These are phyloP conservation scores for Scheffersomyces amazonensis DNA, from an alignment of 805 yeast species.

Conservation along the genomic window DNA sequence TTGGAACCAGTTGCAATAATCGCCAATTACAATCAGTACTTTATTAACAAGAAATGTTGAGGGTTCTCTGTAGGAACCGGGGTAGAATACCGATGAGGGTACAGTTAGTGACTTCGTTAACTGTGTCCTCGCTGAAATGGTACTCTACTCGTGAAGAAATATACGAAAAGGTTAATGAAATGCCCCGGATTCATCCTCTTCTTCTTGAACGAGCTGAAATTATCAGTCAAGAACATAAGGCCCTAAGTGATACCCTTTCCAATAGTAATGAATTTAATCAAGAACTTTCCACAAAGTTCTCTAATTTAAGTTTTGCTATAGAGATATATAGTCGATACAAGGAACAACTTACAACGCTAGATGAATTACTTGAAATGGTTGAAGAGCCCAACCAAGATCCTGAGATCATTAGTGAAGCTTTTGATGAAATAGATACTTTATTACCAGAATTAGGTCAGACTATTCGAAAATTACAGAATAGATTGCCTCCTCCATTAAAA, in stretches of 20 bases:
- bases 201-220: constrained; percentile 33
- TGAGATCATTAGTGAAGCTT: constrained; percentile 54
- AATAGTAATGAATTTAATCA: constrained; percentile 22
- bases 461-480: constrained; percentile 47
- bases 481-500: constrained; percentile 72
- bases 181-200: constrained; percentile 37
- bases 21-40: no score
- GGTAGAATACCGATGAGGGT: no score
- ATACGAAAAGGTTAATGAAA: neutral
- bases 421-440: constrained; percentile 49
- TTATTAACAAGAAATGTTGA: no score
- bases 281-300: constrained; percentile 29
- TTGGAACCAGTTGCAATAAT: no score
- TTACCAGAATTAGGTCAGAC: constrained; percentile 44
- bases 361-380: constrained; percentile 22
- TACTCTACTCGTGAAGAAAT: neutral
- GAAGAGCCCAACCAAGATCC: constrained; percentile 33
- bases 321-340: constrained; percentile 29
- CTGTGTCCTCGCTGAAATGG: constrained; percentile 1
- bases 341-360: constrained; percentile 20
- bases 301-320: constrained; percentile 27
- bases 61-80: no score
- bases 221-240: constrained; percentile 25
- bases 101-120: no score
- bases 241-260: constrained; percentile 8